Conservation (phyloP, 1,284 basidiomycete species). For the Malassezia dermatis region DNA sequence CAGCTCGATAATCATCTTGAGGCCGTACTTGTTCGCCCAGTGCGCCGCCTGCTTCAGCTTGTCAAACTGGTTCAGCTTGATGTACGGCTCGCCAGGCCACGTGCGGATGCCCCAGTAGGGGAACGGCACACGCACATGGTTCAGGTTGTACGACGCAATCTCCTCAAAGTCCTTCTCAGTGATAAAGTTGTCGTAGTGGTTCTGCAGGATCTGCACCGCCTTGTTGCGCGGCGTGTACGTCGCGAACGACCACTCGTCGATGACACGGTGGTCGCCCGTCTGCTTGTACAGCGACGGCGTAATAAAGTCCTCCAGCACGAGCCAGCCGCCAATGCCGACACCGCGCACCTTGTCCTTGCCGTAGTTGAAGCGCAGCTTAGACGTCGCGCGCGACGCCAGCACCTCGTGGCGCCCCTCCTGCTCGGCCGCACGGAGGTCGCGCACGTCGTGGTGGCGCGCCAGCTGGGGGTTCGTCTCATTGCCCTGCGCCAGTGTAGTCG, state of each 20-base stretch:
- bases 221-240: constrained; percentile 54
- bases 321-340: constrained; percentile 43
- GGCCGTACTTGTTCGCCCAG: constrained; percentile 65
- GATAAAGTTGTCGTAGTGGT: constrained; percentile 72
- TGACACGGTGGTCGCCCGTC: constrained; percentile 32
- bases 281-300: constrained; percentile 52
- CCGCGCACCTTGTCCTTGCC: constrained; percentile 29
- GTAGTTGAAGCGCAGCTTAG: constrained; percentile 23
- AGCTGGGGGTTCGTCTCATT: neutral
- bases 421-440: neutral
- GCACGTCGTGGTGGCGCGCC: neutral
- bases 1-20: constrained; percentile 73
- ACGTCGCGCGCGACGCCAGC: constrained; percentile 2
- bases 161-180: constrained; percentile 63
- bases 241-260: constrained; percentile 80
- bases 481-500: neutral
- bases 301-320: constrained; percentile 40
- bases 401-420: neutral
- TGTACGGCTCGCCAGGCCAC: constrained; percentile 67
- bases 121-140: constrained; percentile 76
- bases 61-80: constrained; percentile 63
- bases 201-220: constrained; percentile 25
- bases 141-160: constrained; percentile 50
- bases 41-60: constrained; percentile 57
- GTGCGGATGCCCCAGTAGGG: constrained; percentile 87